Conservation (phyloP, 345 rosid species). For the Citrus cavaleriei region DNA sequence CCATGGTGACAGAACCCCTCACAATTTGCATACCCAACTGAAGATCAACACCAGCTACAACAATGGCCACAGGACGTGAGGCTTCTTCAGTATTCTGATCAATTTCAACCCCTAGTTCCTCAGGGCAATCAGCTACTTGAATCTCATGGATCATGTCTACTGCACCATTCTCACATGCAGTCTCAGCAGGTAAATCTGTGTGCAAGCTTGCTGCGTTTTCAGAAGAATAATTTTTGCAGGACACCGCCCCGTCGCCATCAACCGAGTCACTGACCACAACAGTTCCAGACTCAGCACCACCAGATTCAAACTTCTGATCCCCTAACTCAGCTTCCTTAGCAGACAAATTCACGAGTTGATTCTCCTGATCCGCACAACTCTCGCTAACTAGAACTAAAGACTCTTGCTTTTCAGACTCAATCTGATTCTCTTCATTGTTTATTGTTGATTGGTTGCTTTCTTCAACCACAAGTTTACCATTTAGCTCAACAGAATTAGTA, state of each 20-base stretch:
- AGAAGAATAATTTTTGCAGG: background rate
- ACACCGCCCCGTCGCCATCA: background rate
- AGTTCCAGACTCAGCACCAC: conserved; percentile 5
- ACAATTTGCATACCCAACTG: conserved; percentile 23
- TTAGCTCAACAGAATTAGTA: background rate
- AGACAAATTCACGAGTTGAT: background rate
- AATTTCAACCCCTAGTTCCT: background rate
- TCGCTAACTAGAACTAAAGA: background rate
- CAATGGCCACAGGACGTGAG: background rate
- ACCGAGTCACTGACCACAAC: background rate
- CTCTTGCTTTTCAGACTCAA: background rate
- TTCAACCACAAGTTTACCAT: background rate
- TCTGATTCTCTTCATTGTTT: background rate
- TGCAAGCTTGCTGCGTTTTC: background rate
- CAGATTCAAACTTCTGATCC: conserved; percentile 1
- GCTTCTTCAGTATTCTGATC: conserved; percentile 7
- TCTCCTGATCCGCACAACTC: conserved; percentile 18
- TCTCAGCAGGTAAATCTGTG: background rate
- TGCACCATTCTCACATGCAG: background rate
- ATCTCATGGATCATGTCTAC: background rate
- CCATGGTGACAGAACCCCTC: conserved; percentile 17
- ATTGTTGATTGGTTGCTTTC: background rate
- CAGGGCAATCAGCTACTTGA: conserved; percentile 2
- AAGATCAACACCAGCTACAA: background rate
- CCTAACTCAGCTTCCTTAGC: conserved; percentile 5